Percentiles rank a stretch among this genome's conserved stretches.
These are phyloP conservation scores for Penicillium sp. DNA, from an alignment of 2,329 filamentous ascomycete genomes.

Conservation along the genomic window DNA sequence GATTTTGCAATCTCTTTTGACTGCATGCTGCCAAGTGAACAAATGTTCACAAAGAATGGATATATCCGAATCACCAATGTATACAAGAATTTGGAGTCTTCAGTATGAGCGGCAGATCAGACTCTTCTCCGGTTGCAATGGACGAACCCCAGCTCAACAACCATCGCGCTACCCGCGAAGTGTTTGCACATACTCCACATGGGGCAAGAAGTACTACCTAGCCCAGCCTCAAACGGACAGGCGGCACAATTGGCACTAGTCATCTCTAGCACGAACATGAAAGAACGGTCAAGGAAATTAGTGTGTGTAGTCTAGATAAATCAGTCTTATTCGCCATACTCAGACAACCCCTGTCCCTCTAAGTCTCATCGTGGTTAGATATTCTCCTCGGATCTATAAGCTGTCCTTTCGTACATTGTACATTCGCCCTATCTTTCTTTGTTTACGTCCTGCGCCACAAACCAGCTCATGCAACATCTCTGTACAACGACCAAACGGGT, in stretches of 20 bases:
- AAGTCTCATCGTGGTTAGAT: not conserved
- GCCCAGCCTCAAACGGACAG: not conserved
- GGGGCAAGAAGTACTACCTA: too few species aligned
- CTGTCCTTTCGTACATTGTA: not conserved
- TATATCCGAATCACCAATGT: too few species aligned
- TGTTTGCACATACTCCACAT: not conserved
- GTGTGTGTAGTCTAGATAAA: not conserved
- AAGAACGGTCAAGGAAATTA: constrained; percentile 1
- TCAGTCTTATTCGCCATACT: not conserved
- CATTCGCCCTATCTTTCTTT: not conserved
- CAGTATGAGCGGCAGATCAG: too few species aligned
- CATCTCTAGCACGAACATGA: not conserved
- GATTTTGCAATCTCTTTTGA: too few species aligned
- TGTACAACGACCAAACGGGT: not conserved
- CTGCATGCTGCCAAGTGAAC: too few species aligned
- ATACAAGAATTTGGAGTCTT: too few species aligned
- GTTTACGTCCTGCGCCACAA: constrained; percentile 1
- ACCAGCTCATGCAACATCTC: not conserved
- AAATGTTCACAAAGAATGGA: too few species aligned
- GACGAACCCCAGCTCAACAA: too few species aligned
- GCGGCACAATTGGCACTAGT: not conserved
- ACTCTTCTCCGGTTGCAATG: too few species aligned
- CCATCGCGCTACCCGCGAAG: too few species aligned
- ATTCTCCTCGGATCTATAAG: not conserved
- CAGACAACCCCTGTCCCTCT: not conserved